A percentile compares a stretch with the other conserved stretches of the same genome.
Evolutionary conservation across 2,329 filamentous ascomycete genomes (phyloP).

Genomic region (Aureobasidium namibiae): DNA sequence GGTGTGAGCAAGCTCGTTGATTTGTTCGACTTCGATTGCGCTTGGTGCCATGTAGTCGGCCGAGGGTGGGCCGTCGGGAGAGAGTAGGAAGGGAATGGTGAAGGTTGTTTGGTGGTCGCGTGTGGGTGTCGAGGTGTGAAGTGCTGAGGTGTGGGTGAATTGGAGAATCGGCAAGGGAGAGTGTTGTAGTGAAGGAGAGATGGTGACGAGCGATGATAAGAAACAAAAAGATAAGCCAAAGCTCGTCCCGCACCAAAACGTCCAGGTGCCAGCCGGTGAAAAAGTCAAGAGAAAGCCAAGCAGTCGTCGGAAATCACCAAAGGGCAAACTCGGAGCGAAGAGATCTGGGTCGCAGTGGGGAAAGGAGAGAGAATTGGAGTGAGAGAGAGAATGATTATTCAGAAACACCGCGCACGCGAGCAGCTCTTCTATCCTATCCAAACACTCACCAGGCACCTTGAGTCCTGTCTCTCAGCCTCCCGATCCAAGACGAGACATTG

Average conservation of each 20-base stretch:
- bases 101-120: background rate
- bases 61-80: background rate
- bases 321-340: background rate
- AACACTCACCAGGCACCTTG: background rate
- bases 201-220: background rate
- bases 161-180: background rate
- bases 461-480: background rate
- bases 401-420: background rate
- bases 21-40: conserved; percentile 22
- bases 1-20: conserved; percentile 21
- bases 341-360: background rate
- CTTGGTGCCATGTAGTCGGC: conserved; percentile 23
- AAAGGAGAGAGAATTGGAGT: background rate
- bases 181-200: background rate
- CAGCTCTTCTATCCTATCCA: background rate
- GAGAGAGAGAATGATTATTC: background rate
- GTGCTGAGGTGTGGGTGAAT: background rate
- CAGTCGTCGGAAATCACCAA: background rate
- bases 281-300: background rate
- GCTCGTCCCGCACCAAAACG: background rate
- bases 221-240: background rate
- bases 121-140: background rate
- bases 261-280: background rate
- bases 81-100: conserved; percentile 1
- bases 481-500: background rate